These are phyloP conservation scores for Plasmodium chabaudi DNA, from an alignment of 169 alveolate species.

Conservation along the genomic window DNA sequence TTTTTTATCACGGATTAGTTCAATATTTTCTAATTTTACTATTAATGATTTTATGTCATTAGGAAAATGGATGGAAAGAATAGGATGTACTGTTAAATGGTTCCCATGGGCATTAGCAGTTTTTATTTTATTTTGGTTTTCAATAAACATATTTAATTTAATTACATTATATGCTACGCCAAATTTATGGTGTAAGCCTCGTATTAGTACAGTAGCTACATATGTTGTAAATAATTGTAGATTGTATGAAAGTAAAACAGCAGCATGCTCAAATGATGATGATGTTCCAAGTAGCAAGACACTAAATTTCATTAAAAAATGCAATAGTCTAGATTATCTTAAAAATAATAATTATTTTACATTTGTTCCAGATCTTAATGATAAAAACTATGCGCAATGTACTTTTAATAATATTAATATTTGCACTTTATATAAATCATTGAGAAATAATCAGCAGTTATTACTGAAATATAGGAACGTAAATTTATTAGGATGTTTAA, in stretches of 20 bases:
- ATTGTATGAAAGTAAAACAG: constrained; percentile 72
- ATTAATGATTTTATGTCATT: constrained; percentile 87
- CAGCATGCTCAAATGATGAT: constrained; percentile 40
- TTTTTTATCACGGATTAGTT: constrained; percentile 78
- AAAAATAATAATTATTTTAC: constrained; percentile 60
- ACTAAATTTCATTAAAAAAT: constrained; percentile 27
- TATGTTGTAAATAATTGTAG: constrained; percentile 77
- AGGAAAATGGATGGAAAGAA: constrained; percentile 83
- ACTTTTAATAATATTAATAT: constrained; percentile 56
- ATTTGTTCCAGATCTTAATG: constrained; percentile 54
- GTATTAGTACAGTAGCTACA: constrained; percentile 68
- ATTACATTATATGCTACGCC: constrained; percentile 77
- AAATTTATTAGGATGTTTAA: constrained; percentile 44
- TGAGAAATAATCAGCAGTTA: constrained; percentile 19
- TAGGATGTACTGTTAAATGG: constrained; percentile 90
- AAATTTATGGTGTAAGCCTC: constrained; percentile 79
- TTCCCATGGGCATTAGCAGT: constrained; percentile 86
- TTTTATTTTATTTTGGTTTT: constrained; percentile 74
- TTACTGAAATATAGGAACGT: constrained; percentile 7
- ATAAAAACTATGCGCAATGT: constrained; percentile 41
- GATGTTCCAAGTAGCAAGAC: background rate
- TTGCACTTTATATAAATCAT: constrained; percentile 44
- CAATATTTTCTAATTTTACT: constrained; percentile 85
- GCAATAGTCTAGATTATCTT: constrained; percentile 42
- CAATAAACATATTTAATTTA: constrained; percentile 70